Evolutionary conservation across 106 monocot genomes (phyloP).

Genomic region (Apostasia shenzhenica): DNA sequence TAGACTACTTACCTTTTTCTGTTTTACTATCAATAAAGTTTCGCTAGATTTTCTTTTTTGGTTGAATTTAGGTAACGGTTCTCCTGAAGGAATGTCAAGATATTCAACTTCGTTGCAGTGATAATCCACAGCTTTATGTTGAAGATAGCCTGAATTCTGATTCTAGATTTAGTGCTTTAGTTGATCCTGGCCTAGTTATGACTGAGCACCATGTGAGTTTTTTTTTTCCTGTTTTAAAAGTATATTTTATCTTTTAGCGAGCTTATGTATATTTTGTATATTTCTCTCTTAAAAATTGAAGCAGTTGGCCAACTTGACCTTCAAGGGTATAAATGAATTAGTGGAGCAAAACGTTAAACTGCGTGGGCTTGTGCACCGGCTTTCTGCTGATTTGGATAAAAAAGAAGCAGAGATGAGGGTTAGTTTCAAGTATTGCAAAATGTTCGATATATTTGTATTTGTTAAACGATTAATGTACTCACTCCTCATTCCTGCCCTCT

Average conservation of each 20-base stretch:
- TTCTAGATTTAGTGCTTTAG: slow-evolving; percentile 12
- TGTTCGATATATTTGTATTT: no score
- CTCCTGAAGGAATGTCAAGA: slow-evolving; percentile 98
- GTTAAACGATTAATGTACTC: no score
- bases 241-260: neutral
- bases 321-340: slow-evolving; percentile 78
- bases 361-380: slow-evolving; percentile 48
- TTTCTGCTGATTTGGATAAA: slow-evolving; percentile 43
- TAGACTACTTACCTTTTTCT: neutral
- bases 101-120: slow-evolving; percentile 86
- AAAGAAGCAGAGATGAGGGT: slow-evolving; percentile 64
- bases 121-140: slow-evolving; percentile 1
- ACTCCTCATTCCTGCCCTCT: no score
- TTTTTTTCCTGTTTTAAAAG: neutral
- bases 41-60: neutral
- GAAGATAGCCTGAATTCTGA: slow-evolving; percentile 15
- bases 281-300: neutral
- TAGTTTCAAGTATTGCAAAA: neutral
- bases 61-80: slow-evolving; percentile 51
- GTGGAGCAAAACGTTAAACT: slow-evolving; percentile 88
- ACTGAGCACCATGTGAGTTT: slow-evolving; percentile 43
- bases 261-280: neutral
- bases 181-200: slow-evolving; percentile 18
- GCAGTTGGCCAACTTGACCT: slow-evolving; percentile 74
- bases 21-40: no score